A percentile compares a stretch with the other conserved stretches of the same genome.
phyloP scores from a whole-genome alignment of 495 filamentous ascomycete species.

The Glutinoglossum americanum region DNA sequence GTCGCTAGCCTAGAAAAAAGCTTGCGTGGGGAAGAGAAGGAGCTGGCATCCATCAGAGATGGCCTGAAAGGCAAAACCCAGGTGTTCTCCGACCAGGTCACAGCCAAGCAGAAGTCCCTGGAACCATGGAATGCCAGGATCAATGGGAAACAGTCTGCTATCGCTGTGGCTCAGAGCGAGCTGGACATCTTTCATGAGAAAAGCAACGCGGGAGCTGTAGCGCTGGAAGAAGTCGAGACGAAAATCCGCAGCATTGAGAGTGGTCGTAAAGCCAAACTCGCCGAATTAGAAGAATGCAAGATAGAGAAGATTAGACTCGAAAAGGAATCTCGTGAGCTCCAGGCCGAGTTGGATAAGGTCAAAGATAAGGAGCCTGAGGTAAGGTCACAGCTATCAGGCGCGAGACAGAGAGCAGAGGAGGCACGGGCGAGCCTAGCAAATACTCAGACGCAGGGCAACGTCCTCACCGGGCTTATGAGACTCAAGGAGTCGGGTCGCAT shows the following conservation, averaged over 20 bases:
- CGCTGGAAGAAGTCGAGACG: constrained; percentile 60
- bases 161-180: constrained; percentile 86
- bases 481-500: constrained; percentile 91
- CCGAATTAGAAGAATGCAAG: constrained; percentile 55
- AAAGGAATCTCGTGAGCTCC: constrained; percentile 47
- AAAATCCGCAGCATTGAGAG: constrained; percentile 59
- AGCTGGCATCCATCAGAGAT: constrained; percentile 60
- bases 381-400: constrained; percentile 59
- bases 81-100: constrained; percentile 77
- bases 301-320: constrained; percentile 47
- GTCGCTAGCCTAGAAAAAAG: constrained; percentile 49
- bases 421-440: constrained; percentile 71
- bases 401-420: constrained; percentile 86
- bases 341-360: constrained; percentile 49
- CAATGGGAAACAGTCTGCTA: constrained; percentile 80
- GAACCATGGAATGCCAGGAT: constrained; percentile 96
- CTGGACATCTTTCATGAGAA: constrained; percentile 76
- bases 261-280: constrained; percentile 41
- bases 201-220: constrained; percentile 62
- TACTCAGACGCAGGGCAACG: constrained; percentile 81
- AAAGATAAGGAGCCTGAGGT: constrained; percentile 56
- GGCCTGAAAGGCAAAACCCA: constrained; percentile 87
- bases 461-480: constrained; percentile 76
- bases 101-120: constrained; percentile 75
- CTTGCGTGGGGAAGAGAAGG: constrained; percentile 58